These are phyloP conservation scores for Wallacemonas sp. DNA, from an alignment of 208 protist genomes.

Conservation along the genomic window DNA sequence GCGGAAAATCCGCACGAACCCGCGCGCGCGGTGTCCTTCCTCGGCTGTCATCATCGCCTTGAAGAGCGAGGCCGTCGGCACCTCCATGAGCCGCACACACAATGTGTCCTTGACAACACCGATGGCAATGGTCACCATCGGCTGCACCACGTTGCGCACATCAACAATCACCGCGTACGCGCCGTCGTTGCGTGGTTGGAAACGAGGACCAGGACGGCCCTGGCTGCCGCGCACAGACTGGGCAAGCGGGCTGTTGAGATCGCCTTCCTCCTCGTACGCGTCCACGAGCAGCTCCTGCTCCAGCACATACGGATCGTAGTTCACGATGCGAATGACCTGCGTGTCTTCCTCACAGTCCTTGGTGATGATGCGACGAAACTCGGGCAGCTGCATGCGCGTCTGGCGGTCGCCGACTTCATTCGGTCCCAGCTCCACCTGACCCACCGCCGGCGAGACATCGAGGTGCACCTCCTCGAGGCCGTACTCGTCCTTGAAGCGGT, in stretches of 20 bases:
- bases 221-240: constrained; percentile 51
- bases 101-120: constrained; percentile 66
- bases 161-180: constrained; percentile 84
- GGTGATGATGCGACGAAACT: constrained; percentile 74
- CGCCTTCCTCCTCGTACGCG: constrained; percentile 70
- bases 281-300: constrained; percentile 84
- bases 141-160: constrained; percentile 79
- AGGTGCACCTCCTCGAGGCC: constrained; percentile 76
- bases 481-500: constrained; percentile 87
- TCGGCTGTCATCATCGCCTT: constrained; percentile 78
- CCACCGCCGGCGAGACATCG: constrained; percentile 78
- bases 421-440: constrained; percentile 79
- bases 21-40: constrained; percentile 67
- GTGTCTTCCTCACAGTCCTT: constrained; percentile 81
- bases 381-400: constrained; percentile 77
- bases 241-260: constrained; percentile 53
- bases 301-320: constrained; percentile 89
- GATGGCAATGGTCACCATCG: constrained; percentile 87
- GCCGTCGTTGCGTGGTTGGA: constrained; percentile 58
- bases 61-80: constrained; percentile 75
- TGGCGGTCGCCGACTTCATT: constrained; percentile 88
- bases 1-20: constrained; percentile 76
- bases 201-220: constrained; percentile 25
- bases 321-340: constrained; percentile 80
- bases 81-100: constrained; percentile 69